Percentiles rank a stretch among this genome's conserved stretches.
Evolutionary conservation across 2,329 filamentous ascomycete species (phyloP).

Genomic region (Fusarium verticillioides): DNA sequence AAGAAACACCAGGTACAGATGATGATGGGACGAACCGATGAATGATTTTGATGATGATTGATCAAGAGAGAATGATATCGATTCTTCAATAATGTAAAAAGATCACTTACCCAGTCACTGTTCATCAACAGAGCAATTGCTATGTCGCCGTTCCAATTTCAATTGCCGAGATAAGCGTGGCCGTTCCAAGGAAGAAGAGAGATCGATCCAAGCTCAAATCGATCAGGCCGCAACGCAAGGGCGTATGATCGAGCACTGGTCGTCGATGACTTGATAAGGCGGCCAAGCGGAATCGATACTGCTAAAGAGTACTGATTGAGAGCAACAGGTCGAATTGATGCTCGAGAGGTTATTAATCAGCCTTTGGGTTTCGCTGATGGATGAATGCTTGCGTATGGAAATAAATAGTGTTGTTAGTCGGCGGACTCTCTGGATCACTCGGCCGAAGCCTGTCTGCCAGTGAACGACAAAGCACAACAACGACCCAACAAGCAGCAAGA

Average conservation of each 20-base stretch:
- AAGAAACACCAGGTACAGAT: slow-evolving; percentile 22
- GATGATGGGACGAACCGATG: slow-evolving; percentile 8
- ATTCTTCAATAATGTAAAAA: slow-evolving; percentile 1
- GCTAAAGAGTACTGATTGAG: not conserved
- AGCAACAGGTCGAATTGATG: not conserved
- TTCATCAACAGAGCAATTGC: not conserved
- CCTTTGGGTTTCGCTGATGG: not conserved
- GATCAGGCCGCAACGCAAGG: slow-evolving; percentile 39
- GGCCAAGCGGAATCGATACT: slow-evolving; percentile 4
- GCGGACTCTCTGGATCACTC: slow-evolving; percentile 30
- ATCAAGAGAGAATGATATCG: not conserved
- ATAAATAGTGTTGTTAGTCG: not conserved
- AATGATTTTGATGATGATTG: not conserved
- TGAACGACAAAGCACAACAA: slow-evolving; percentile 14
- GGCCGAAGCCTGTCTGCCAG: slow-evolving; percentile 25
- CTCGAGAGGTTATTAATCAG: not conserved
- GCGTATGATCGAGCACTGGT: slow-evolving; percentile 15
- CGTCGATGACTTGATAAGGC: not conserved
- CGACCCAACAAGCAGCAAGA: slow-evolving; percentile 12
- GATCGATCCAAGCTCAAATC: slow-evolving; percentile 26
- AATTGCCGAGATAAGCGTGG: slow-evolving; percentile 26
- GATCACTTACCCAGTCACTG: slow-evolving; percentile 22
- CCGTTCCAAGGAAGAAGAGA: slow-evolving; percentile 10
- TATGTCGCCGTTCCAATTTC: slow-evolving; percentile 12
- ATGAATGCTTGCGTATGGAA: not conserved